These are phyloP conservation scores for Begonia masoniana DNA, from an alignment of 306 rosid genomes.

Conservation along the genomic window DNA sequence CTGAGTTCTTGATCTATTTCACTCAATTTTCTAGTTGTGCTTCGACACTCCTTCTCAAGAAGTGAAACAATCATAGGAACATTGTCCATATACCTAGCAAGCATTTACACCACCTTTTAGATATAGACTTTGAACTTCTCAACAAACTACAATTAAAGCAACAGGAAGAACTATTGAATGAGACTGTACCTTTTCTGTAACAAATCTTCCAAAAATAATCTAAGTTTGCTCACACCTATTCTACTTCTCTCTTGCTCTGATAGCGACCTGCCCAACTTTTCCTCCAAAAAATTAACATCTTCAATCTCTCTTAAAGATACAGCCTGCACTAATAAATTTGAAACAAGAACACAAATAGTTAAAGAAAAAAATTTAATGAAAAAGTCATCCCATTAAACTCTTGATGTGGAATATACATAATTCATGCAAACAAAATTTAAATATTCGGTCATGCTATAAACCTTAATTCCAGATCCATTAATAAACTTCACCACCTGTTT, in stretches of 20 bases:
- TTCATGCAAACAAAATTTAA: too few relatives aligned
- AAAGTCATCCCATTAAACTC: too few relatives aligned
- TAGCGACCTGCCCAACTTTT: conserved; percentile 66
- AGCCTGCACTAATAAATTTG: conserved; percentile 39
- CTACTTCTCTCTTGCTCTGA: conserved; percentile 72
- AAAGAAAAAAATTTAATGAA: too few relatives aligned
- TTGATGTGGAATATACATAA: too few relatives aligned
- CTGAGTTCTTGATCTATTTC: conserved; percentile 84
- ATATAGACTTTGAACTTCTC: conserved; percentile 7
- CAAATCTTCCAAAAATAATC: conserved; percentile 70
- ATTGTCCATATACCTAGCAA: conserved; percentile 76
- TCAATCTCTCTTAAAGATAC: conserved; percentile 66
- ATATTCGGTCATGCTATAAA: too few relatives aligned
- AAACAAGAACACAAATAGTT: conserved; percentile 1
- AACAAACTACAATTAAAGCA: conserved; percentile 4
- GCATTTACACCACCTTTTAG: conserved; percentile 16
- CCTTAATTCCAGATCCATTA: too few relatives aligned
- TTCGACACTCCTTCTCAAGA: conserved; percentile 87
- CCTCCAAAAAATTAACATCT: conserved; percentile 73
- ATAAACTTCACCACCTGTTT: too few relatives aligned
- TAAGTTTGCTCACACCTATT: conserved; percentile 89
- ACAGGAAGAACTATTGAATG: conserved; percentile 1
- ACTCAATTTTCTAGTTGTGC: conserved; percentile 53
- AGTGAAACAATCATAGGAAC: conserved; percentile 89
- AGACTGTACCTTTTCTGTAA: conserved; percentile 61